Conservation (phyloP, 2,329 filamentous ascomycete species). For the Apiospora pterosperma region DNA sequence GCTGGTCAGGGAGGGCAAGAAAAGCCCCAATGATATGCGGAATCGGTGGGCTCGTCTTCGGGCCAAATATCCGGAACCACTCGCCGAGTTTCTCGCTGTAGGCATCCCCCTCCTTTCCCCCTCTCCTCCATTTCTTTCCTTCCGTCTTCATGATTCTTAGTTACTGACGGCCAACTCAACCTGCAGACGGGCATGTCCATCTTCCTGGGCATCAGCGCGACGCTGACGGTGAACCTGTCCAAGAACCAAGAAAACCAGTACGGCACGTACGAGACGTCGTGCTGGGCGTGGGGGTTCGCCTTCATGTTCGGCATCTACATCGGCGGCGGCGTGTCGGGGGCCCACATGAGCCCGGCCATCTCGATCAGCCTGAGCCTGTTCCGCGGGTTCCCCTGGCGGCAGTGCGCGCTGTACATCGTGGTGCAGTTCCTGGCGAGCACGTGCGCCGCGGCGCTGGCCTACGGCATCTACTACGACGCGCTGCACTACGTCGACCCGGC, state of each 20-base stretch:
- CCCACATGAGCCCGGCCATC: slow-evolving; percentile 33
- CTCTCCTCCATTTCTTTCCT: not conserved
- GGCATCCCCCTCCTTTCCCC: not conserved
- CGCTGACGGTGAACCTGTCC: slow-evolving; percentile 24
- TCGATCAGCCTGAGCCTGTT: slow-evolving; percentile 32
- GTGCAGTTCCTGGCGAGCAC: slow-evolving; percentile 29
- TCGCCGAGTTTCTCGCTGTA: slow-evolving; percentile 25
- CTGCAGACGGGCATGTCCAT: slow-evolving; percentile 20
- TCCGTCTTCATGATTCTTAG: no score
- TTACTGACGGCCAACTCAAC: not conserved
- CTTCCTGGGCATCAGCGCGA: slow-evolving; percentile 23
- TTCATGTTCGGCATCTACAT: slow-evolving; percentile 29
- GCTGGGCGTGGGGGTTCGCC: slow-evolving; percentile 28
- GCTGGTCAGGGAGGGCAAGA: slow-evolving; percentile 15
- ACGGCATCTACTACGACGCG: slow-evolving; percentile 26
- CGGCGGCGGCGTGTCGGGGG: slow-evolving; percentile 27
- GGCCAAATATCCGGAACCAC: slow-evolving; percentile 23
- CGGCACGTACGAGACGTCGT: slow-evolving; percentile 21
- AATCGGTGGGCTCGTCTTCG: slow-evolving; percentile 27
- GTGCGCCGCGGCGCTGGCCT: slow-evolving; percentile 26
- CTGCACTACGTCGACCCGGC: slow-evolving; percentile 28
- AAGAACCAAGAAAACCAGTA: slow-evolving; percentile 17
- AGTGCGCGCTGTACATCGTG: slow-evolving; percentile 26
- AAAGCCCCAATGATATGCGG: slow-evolving; percentile 18
- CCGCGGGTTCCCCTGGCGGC: slow-evolving; percentile 33